phyloP scores from a whole-genome alignment of 2,329 filamentous ascomycete species.

The Aspergillus carbonarius region DNA sequence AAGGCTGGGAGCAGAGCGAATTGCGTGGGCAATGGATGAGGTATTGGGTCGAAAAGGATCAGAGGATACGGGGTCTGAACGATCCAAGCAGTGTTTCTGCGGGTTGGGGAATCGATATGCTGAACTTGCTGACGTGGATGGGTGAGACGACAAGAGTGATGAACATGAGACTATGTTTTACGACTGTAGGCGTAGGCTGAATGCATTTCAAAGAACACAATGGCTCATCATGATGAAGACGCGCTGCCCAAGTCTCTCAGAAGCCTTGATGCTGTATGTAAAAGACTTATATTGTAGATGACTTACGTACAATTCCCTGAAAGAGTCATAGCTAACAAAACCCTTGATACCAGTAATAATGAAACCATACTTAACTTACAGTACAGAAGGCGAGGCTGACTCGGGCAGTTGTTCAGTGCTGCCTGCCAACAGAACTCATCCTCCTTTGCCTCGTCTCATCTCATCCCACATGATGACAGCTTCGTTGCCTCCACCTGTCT shows the following conservation, averaged over 20 bases:
- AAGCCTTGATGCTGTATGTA: background rate
- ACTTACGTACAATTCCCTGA: background rate
- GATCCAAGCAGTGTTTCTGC: conserved; percentile 38
- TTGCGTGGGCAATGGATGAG: conserved; percentile 69
- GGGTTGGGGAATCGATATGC: conserved; percentile 43
- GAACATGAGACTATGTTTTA: background rate
- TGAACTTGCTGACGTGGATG: conserved; percentile 24
- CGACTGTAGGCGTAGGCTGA: background rate
- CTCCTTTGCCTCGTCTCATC: background rate
- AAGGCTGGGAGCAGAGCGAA: conserved; percentile 69
- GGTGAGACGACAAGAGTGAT: background rate
- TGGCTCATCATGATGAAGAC: no score
- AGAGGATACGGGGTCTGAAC: conserved; percentile 22
- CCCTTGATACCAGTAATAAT: background rate
- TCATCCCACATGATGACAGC: background rate
- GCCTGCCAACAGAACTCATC: background rate
- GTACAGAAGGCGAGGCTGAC: background rate
- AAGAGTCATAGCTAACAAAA: fast-evolving
- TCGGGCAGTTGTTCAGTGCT: background rate
- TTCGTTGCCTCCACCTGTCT: background rate
- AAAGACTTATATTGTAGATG: background rate
- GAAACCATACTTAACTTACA: background rate
- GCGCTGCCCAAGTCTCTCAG: background rate
- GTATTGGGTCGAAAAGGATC: conserved; percentile 39
- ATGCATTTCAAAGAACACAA: background rate